Evolutionary conservation across 495 filamentous ascomycete species (phyloP), one percentile per base, ranked within the genome.

Genomic region (Lophium mytilinum): DNA sequence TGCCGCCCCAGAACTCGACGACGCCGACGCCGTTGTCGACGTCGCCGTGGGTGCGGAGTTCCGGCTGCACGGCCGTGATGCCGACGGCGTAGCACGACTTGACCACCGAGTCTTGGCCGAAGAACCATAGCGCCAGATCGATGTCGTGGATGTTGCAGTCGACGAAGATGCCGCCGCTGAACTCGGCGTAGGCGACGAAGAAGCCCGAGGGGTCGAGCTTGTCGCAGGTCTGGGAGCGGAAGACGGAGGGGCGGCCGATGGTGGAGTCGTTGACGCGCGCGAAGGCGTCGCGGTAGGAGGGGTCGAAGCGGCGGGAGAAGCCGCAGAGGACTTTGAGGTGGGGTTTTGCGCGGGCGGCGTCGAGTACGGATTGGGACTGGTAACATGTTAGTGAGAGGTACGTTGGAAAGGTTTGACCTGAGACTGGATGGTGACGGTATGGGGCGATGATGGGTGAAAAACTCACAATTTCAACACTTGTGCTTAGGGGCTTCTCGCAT

Each of bases 21-120:
- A 85, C 68, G 0, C 81, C 81, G 4, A 84, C 76, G 12, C 79
- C 81, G 55, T 85, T 86, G 62, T 86, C 83, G 19, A 75, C 73
- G 59, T 86, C 83, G 12, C 76, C 77, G 65, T 82, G 73, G 64
- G 78, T 74, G 53, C 73, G 68, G 18, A 85, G 67, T n/a, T 78
- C 81, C 0, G 82, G 81, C 65, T 83, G 75, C 17, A 84, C 77
- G 7, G 80, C 80, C 0, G 76, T 80, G 62, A 83, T 78, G n/a
- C 83, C 82, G 8, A 76, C 64, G 0, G 77, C 77, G 1, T 70
- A 69, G 14, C 80, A 76, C 52, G 42, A 66, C 60, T n/a, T 72
- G 48, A 67, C 68, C 5, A 47, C n/a, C 30, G n/a, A 48, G 30
- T 55, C 52, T 36, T 67, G 63, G 15, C 67, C 68, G 60, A 76